phyloP scores from a whole-genome alignment of 1,284 basidiomycete species.

The Papiliotrema laurentii region DNA sequence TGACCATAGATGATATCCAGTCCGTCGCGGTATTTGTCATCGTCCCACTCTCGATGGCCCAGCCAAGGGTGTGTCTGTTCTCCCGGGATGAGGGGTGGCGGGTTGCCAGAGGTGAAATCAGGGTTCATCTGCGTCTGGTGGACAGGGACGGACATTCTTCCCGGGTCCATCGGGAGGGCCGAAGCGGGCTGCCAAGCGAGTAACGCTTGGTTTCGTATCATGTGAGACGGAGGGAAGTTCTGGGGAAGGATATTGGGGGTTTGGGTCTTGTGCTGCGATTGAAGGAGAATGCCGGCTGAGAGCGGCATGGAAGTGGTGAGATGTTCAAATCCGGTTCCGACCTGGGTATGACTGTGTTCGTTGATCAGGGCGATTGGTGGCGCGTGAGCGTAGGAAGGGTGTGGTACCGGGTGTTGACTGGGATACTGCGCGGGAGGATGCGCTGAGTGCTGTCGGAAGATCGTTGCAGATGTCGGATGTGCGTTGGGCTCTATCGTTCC shows the following conservation, averaged over 20 bases:
- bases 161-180: background rate
- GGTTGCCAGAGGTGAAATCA: background rate
- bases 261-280: background rate
- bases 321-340: background rate
- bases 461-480: too few relatives aligned
- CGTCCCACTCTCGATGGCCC: conserved; percentile 16
- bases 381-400: background rate
- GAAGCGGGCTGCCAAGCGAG: background rate
- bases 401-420: too few relatives aligned
- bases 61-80: background rate
- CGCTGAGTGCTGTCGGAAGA: too few relatives aligned
- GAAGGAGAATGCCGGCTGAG: too few relatives aligned
- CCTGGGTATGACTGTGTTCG: too few relatives aligned
- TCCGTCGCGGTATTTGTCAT: conserved; percentile 13
- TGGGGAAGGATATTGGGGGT: background rate
- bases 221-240: background rate
- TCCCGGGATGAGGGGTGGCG: background rate
- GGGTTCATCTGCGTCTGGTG: background rate
- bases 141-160: background rate
- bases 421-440: too few relatives aligned
- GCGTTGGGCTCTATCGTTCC: too few relatives aligned
- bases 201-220: background rate
- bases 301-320: background rate
- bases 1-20: conserved; percentile 21
- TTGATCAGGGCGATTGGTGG: too few relatives aligned